phyloP scores from a whole-genome alignment of 2,329 filamentous ascomycete genomes.

The Hypoxylon sp. region DNA sequence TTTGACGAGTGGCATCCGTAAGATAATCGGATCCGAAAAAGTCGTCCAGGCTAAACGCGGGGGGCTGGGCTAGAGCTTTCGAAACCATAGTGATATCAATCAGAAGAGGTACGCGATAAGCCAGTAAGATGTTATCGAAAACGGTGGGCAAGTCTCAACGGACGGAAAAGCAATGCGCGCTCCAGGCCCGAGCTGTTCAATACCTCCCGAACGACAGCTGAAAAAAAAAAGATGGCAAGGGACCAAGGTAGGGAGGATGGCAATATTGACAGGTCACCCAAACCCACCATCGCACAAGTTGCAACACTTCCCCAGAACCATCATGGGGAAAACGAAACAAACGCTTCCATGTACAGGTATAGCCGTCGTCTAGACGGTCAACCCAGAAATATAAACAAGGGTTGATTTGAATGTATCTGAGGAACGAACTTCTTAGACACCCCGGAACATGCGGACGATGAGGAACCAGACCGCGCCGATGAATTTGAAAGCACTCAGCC shows the following conservation, averaged over 20 bases:
- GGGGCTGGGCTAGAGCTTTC: background rate
- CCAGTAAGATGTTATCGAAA: constrained; percentile 10
- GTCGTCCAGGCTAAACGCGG: background rate
- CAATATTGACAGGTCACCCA: constrained; percentile 2
- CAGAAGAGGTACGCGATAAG: constrained; percentile 3
- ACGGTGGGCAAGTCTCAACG: constrained; percentile 1
- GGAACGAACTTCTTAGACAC: constrained; percentile 56
- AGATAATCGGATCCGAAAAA: background rate
- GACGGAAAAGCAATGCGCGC: constrained; percentile 1
- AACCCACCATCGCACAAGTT: background rate
- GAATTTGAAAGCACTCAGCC: constrained; percentile 84
- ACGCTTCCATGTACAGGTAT: background rate
- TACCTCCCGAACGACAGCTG: background rate
- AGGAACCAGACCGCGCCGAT: constrained; percentile 91
- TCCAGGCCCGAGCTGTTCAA: background rate
- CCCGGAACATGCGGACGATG: constrained; percentile 84
- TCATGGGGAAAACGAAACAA: constrained; percentile 1
- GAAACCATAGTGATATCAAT: constrained; percentile 8
- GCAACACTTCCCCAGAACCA: background rate
- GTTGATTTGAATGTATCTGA: background rate
- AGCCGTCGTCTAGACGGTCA: constrained; percentile 1
- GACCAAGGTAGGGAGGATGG: background rate
- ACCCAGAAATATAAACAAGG: constrained; percentile 2
- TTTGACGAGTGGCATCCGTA: background rate
- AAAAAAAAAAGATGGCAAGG: no score